Evolutionary conservation across 129 eudicot species (phyloP).

Genomic region (Chrysanthemum seticuspe): DNA sequence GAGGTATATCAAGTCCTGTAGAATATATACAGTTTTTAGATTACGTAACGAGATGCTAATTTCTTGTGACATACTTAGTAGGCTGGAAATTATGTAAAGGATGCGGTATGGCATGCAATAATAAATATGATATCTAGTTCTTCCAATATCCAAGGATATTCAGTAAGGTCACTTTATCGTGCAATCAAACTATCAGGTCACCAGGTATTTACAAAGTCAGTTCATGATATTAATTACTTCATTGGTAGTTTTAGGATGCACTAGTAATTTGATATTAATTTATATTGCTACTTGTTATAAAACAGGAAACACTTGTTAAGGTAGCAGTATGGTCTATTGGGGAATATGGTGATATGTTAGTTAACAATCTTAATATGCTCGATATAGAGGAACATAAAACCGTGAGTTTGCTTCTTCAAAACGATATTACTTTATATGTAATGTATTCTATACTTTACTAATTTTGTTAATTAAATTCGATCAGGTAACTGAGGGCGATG

Average conservation of each 20-base stretch:
- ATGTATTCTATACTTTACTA: background rate
- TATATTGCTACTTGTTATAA: slow-evolving; percentile 20
- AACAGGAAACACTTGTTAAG: slow-evolving; percentile 85
- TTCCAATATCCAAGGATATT: slow-evolving; percentile 81
- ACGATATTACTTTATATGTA: background rate
- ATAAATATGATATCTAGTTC: slow-evolving; percentile 83
- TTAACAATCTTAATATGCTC: slow-evolving; percentile 54
- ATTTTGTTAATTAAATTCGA: slow-evolving; percentile 12
- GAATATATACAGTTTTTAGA: background rate
- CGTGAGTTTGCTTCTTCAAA: slow-evolving; percentile 38
- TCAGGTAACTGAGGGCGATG: slow-evolving; percentile 88
- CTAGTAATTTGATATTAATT: background rate
- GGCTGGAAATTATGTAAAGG: slow-evolving; percentile 98
- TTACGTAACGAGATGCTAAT: slow-evolving; percentile 27
- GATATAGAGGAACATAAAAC: slow-evolving; percentile 77
- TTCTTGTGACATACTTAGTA: slow-evolving; percentile 49
- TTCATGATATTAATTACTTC: background rate
- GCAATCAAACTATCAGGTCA: slow-evolving; percentile 70
- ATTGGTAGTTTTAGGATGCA: background rate
- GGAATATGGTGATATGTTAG: slow-evolving; percentile 96
- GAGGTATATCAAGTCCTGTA: slow-evolving; percentile 50
- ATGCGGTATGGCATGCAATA: slow-evolving; percentile 98
- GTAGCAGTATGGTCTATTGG: slow-evolving; percentile 99
- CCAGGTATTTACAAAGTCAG: slow-evolving; percentile 47
- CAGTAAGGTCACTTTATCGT: slow-evolving; percentile 74